phyloP scores from a whole-genome alignment of 1,284 basidiomycete genomes.

The Cutaneotrichosporon curvatum region DNA sequence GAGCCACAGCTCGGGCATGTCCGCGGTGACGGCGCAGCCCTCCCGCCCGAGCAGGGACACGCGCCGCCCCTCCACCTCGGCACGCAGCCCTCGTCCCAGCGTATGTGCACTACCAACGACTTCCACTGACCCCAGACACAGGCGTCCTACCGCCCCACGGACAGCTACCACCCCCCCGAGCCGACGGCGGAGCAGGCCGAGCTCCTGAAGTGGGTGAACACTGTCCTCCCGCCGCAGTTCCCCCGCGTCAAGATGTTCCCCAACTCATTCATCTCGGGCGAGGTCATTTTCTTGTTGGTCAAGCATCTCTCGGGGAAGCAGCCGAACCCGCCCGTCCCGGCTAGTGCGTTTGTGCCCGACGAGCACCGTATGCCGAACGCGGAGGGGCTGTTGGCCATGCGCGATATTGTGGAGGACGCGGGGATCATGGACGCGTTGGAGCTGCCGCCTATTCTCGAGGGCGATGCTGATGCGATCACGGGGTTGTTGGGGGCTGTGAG shows the following conservation, averaged over 20 bases:
- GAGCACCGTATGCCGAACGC: constrained; percentile 51
- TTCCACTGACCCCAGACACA: constrained; percentile 6
- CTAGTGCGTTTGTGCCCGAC: constrained; percentile 35
- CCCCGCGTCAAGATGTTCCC: constrained; percentile 56
- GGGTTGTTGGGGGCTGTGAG: constrained; percentile 64
- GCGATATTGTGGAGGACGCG: constrained; percentile 80
- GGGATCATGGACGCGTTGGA: constrained; percentile 80
- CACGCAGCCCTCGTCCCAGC: constrained; percentile 1
- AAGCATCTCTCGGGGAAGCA: constrained; percentile 41
- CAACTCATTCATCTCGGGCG: constrained; percentile 46
- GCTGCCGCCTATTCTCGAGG: constrained; percentile 79
- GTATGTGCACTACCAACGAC: not conserved
- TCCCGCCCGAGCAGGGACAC: constrained; percentile 40
- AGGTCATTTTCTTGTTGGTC: constrained; percentile 46
- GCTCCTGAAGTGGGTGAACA: constrained; percentile 80
- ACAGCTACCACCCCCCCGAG: constrained; percentile 22
- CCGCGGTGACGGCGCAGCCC: too few species aligned
- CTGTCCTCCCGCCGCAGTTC: constrained; percentile 58
- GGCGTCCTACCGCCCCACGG: too few species aligned
- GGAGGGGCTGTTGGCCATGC: constrained; percentile 80
- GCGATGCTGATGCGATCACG: constrained; percentile 67
- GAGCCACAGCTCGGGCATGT: too few species aligned
- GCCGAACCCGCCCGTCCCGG: constrained; percentile 33
- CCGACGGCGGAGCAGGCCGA: constrained; percentile 42
- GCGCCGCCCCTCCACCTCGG: constrained; percentile 31